Evolutionary conservation across 768 basidiomycete species (phyloP), one percentile per base, ranked within the genome.

Genomic region (Pulveroboletus frians): DNA sequence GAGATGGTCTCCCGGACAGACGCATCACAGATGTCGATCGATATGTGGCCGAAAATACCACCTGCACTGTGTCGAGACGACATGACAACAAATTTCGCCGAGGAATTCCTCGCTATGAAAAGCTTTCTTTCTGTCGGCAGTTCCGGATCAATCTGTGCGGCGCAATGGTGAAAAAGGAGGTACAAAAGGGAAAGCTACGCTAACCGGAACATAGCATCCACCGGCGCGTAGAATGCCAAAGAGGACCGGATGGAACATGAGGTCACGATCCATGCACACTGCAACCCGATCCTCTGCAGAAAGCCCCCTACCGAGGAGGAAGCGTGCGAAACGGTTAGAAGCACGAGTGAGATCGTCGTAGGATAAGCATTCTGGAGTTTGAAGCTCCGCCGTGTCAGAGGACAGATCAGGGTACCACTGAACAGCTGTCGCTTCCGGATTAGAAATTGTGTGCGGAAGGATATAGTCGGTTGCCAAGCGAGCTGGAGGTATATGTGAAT

Each of bases 201-300:
- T 39, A 9, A 77, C 77, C 10, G 77, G 75, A 42, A 78, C 77
- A 58, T 78, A 78, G 43, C 77, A 76, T 35, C 69, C 76, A 36
- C 77, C 77, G 20, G 76, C 72, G 31, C 71, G 73, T 53, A 76
- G 63, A 27, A 76, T 67, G 7, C 71, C 77, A 46, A 75, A 66
- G 50, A 76, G 61, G 3, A 69, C 65, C 18, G 70, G 54, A 46
- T 78, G 74, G 52, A 75, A 78, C 39, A 59, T 46, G 14, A 71
- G 53, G 44, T 74, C 64, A 17, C 77, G 71, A 45, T 68, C 61
- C 63, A 74, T 69, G 49, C 75, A 78, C 40, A 78, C 64, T 18
- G 74, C 74, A 4, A 78, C 71, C 20, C 69, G 69, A 46, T 74
- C 72, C 49, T 72, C 73, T 14, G 39, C 59, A 39, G 61, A 41